Conservation (phyloP, 768 basidiomycete genomes). For the Trametopsis cervina region DNA sequence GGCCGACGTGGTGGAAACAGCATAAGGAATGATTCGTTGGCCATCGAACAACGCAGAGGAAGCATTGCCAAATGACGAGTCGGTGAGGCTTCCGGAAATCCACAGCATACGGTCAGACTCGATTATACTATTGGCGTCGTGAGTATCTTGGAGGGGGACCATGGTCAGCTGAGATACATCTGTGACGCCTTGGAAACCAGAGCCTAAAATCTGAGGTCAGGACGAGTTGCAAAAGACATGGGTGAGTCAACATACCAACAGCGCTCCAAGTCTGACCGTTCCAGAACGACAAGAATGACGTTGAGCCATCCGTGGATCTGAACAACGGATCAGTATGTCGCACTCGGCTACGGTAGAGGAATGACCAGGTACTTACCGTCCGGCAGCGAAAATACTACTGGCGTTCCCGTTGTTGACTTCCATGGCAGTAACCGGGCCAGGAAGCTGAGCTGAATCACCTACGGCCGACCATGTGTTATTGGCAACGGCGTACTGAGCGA, state of each 20-base stretch:
- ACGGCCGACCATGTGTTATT: slow-evolving; percentile 72
- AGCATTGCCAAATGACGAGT: slow-evolving; percentile 66
- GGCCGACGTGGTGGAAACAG: slow-evolving; percentile 55
- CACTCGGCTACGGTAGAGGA: neutral
- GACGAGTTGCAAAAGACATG: neutral
- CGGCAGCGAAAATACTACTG: slow-evolving; percentile 87
- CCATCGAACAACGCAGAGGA: slow-evolving; percentile 90
- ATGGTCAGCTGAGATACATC: slow-evolving; percentile 79
- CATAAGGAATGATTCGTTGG: slow-evolving; percentile 71
- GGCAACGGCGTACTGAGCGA: slow-evolving; percentile 63
- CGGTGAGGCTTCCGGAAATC: slow-evolving; percentile 72
- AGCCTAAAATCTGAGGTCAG: slow-evolving; percentile 33
- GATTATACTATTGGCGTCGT: slow-evolving; percentile 61
- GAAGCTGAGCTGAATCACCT: slow-evolving; percentile 53
- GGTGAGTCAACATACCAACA: slow-evolving; percentile 39
- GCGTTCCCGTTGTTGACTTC: slow-evolving; percentile 75
- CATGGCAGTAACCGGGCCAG: slow-evolving; percentile 87
- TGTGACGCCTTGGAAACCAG: slow-evolving; percentile 46
- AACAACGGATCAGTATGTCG: neutral
- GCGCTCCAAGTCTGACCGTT: slow-evolving; percentile 72
- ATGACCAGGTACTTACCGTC: slow-evolving; percentile 68
- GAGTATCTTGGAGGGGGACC: slow-evolving; percentile 82
- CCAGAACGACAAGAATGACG: slow-evolving; percentile 79
- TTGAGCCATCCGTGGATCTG: slow-evolving; percentile 51
- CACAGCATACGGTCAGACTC: slow-evolving; percentile 85